Evolutionary conservation across 2,329 filamentous ascomycete genomes (phyloP), one percentile per base, ranked within the genome.

Genomic region (Ceratocystis huliohia): DNA sequence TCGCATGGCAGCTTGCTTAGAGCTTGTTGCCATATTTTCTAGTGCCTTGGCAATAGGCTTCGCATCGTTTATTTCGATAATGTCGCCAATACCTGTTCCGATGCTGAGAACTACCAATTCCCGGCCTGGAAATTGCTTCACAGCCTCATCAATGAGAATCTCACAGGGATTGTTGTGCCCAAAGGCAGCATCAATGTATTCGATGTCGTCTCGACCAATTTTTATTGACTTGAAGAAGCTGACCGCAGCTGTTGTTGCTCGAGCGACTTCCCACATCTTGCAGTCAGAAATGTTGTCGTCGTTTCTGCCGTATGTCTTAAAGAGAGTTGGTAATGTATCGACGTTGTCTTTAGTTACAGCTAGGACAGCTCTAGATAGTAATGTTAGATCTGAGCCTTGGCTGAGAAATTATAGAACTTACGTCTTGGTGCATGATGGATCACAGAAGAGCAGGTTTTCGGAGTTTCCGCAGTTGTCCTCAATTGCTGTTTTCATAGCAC

Each of bases 111-210:
- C 41, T 8, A 64, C 69, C 25, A 65, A 17, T 22, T 25, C 69
- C 30, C 46, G 66, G 37, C 10, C 37, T 41, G 37, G 37, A 8
- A 71, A 72, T 50, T 72, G 74, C 53, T 70, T 66, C 46, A 66
- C 33, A 6, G 74, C 74, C 64, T 74, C 73, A 2, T 70, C 63
- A 6, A 74, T 70, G 17, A 75, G 68, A 1, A 72, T 68, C 30
- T 73, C 69, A 61, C 70, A 71, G 20, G 74, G 73, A 53, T 75
- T 75, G 64, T 74, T 75, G 46, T 72, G 69, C 1, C 72, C 72
- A 25, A 75, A 71, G 0, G 69, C 73, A 2, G 71, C 72, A 59
- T 74, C 73, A 25, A 75, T 69, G 46, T 72, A 74, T 20, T 72
- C 71, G 1, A 72, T 66, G 3, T 64, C 66, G 10, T 73, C 70